Base-by-base conservation (phyloP, 163 green algal genomes). In the Trebouxiophyceae sp. region DNA sequence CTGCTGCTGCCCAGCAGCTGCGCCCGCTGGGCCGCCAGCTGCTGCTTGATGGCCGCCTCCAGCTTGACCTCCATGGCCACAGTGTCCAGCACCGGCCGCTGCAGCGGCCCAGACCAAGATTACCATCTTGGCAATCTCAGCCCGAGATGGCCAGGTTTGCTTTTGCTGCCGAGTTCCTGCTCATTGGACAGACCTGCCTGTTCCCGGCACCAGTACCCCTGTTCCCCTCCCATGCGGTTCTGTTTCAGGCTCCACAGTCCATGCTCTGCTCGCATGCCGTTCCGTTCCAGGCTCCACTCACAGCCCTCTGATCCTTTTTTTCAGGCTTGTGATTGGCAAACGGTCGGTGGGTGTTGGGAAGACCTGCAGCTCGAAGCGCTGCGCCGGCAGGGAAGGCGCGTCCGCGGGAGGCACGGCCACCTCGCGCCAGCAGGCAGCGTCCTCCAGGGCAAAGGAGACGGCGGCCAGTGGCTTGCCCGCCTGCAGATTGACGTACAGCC, bases 21-120 rank as follows among this genome's bases (percentile, higher is more conserved):
- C 31, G 27, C 30, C 24, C 67, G 62, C 33, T 74, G 57, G 23
- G 58, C 45, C 29, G 33, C 61, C 31, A 74, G 31, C 19, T 54
- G 47, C 31, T 44, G 32, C n/a, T 68, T 66, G 24, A 81, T 57
- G 20, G 32, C 28, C n/a, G 63, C 57, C 44, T 81, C 75, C 60
- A 81, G 57, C 33, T 65, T 55, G 27, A n/a, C 60, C 66, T 78
- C 70, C n/a, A 60, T 28, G 30, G 12, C 24, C 23, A 33, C 27
- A 33, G 26, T 29, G 68, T 75, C 32, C 34, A 67, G 30, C 67
- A 61, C 47, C 45, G 20, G 54, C 55, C 66, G 50, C 67, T 74
- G 66, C 45, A 65, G 26, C 27, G 33, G 3, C 8, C 2, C 7
- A 12, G 19, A 50, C 39, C 19, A 12, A n/a, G 12, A n/a, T n/a